Evolutionary conservation across 495 filamentous ascomycete species (phyloP).

Genomic region (Cladorrhinum samala): DNA sequence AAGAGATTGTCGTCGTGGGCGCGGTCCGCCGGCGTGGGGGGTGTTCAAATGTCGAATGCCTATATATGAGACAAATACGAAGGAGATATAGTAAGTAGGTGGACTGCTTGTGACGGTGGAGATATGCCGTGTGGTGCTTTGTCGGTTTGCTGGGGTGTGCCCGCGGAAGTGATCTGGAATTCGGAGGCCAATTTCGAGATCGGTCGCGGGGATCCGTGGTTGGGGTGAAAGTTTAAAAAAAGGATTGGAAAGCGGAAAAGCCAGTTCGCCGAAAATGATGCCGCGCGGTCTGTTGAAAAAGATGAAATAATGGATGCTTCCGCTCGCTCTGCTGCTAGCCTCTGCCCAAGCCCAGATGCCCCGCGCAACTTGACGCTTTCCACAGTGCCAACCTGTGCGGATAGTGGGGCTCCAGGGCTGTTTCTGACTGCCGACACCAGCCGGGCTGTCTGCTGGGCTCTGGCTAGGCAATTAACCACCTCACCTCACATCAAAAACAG

Average conservation of each 20-base stretch:
- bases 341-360: constrained; percentile 1
- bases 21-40: background rate
- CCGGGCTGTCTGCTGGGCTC: background rate
- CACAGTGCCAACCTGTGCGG: background rate
- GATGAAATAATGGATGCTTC: background rate
- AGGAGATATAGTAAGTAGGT: too few species aligned
- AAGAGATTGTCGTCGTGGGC: background rate
- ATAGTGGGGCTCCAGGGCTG: background rate
- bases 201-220: constrained; percentile 2
- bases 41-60: too few species aligned
- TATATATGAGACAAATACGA: too few species aligned
- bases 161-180: too few species aligned
- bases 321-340: background rate
- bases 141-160: background rate
- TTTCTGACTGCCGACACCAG: background rate
- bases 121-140: too few species aligned
- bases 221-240: background rate
- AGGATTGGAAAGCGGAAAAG: constrained; percentile 2
- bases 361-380: constrained; percentile 4
- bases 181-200: background rate
- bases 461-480: background rate
- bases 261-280: background rate
- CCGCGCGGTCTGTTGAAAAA: background rate
- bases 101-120: too few species aligned
- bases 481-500: background rate